Base-by-base conservation (phyloP, 495 filamentous ascomycete genomes). In the Neurospora sp. region DNA sequence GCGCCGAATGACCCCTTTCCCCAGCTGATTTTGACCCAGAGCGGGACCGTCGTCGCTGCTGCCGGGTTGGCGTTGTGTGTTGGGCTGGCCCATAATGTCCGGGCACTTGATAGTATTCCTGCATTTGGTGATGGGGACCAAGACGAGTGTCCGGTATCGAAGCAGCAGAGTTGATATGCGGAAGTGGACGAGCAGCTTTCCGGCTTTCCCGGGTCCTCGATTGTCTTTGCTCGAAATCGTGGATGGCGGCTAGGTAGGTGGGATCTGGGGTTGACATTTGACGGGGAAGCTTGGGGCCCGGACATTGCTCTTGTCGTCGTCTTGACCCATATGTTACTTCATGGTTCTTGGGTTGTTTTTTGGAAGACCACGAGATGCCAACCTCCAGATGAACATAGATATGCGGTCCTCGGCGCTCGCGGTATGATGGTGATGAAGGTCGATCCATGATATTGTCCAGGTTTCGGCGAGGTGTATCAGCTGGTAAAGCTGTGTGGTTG, bases 311-410 rank as follows among this genome's bases (percentile, higher is more conserved):
- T 77, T 37, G 27, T 31, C 27, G 27, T 37, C 53, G 27, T 65
- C 53, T 65, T 35, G 84, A 86, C 68, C 81, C 79, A 72, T 82
- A 86, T 40, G 82, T 85, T 71, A 85, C 16, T 44, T 82, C 82
- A 74, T 84, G 84, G 44, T 76, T 81, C 70, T 81, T 82, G 16
- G 82, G 79, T 3, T 78, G 70, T 38, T 83, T 79, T 31, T 79
- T 80, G 16, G 75, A 73, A 48, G 76, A 77, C 82, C 81, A 86
- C 3, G 84, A 85, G 31, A 86, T 76, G 40, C 84, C 80, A 41
- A 85, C 84, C 71, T 83, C 83, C 71, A 86, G 73, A 37, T 84
- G 82, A 1, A 86, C 76, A 59, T 85, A 85, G 39, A 86, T 75
- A 48, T 85, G 83, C 65, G 84, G 84, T 31, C 79, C 77, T 37